Conservation (phyloP, 169 alveolate species). For the Eimeria brunetti region DNA sequence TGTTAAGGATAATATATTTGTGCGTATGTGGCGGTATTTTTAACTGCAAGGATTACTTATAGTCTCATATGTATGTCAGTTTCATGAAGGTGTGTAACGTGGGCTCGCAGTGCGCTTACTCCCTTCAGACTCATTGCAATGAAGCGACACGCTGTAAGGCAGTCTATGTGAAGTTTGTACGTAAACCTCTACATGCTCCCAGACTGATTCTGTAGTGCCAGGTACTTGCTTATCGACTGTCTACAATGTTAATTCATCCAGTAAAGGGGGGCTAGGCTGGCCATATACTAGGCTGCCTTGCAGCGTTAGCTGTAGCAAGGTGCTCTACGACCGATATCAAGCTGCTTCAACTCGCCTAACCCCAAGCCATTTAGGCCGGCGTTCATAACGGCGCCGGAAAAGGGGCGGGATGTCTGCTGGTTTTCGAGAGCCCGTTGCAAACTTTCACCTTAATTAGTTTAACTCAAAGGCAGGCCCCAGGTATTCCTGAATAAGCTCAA, state of each 20-base stretch:
- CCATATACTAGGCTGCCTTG: not conserved
- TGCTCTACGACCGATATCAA: not conserved
- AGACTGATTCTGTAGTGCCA: too few relatives aligned
- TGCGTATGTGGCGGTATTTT: not conserved
- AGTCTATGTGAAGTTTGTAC: not conserved
- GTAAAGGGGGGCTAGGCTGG: too few relatives aligned
- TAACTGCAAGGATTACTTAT: not conserved
- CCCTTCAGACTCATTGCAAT: not conserved
- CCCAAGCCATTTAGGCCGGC: not conserved
- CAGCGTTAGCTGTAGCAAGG: not conserved
- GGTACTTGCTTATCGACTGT: too few relatives aligned
- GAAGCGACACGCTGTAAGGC: not conserved
- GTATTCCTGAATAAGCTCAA: too few relatives aligned
- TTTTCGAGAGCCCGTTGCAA: not conserved
- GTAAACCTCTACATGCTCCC: too few relatives aligned
- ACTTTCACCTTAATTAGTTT: too few relatives aligned
- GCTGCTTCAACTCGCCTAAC: not conserved
- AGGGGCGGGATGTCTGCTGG: not conserved
- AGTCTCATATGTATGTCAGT: not conserved
- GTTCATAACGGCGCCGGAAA: not conserved
- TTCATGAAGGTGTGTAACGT: not conserved
- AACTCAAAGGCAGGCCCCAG: too few relatives aligned
- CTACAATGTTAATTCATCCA: too few relatives aligned
- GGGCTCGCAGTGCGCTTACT: not conserved
- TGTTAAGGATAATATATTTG: not conserved